Conservation (phyloP, 805 yeast genomes). For the Danielia reshetovae region DNA sequence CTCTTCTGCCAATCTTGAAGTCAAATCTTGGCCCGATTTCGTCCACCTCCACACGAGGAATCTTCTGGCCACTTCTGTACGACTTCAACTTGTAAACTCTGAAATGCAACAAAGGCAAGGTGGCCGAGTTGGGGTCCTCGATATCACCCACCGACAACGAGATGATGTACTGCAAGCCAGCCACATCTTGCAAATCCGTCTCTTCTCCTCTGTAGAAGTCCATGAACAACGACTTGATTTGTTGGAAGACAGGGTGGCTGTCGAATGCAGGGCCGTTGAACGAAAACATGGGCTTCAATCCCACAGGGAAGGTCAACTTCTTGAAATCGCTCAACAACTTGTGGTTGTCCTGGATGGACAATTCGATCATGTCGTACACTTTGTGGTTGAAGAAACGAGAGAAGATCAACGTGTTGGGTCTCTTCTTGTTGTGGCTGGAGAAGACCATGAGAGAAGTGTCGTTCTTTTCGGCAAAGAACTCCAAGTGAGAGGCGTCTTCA, state of each 20-base stretch:
- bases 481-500: conserved; percentile 81
- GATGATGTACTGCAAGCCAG: conserved; percentile 90
- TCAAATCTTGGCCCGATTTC: conserved; percentile 96
- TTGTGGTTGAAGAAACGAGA: conserved; percentile 86
- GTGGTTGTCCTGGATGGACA: conserved; percentile 59
- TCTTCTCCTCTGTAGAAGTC: conserved; percentile 89
- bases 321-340: conserved; percentile 79
- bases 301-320: conserved; percentile 75
- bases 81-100: conserved; percentile 88
- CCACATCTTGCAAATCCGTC: conserved; percentile 82
- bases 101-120: conserved; percentile 78
- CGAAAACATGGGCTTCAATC: conserved; percentile 89
- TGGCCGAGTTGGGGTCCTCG: conserved; percentile 69
- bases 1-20: conserved; percentile 85
- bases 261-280: conserved; percentile 94
- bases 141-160: conserved; percentile 71
- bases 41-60: conserved; percentile 90
- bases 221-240: conserved; percentile 79
- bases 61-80: conserved; percentile 75
- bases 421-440: conserved; percentile 77
- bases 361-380: conserved; percentile 90
- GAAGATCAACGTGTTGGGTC: conserved; percentile 88
- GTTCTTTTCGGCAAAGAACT: conserved; percentile 92
- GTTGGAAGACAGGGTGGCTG: conserved; percentile 78
- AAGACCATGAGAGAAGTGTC: conserved; percentile 83